Evolutionary conservation across 1,139 yeast species (phyloP), one percentile per base, ranked within the genome.

Genomic region (Candida sanyaensis): DNA sequence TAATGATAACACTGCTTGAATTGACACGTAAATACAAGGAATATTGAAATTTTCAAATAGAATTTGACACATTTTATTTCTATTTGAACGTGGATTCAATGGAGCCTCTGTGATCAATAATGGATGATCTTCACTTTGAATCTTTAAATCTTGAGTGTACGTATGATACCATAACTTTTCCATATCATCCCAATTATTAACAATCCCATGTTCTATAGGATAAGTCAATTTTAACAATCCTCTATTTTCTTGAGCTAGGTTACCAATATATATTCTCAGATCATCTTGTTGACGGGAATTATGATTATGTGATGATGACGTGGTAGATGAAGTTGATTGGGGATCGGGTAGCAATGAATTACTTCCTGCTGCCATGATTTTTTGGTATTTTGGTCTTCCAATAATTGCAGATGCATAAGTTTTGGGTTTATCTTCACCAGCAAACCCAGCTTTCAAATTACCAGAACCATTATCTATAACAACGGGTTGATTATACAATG

Each of bases 391-490:
- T 6, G 96, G 93, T 46, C 86, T 69, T 2, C 98, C 98, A 2
- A 90, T 77, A 21, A 88, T 69, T 32, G 77, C 68, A 3, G 81
- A 67, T 36, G 69, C 70, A 52, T 70, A 77, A 37, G 81, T 65
- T 56, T 81, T 78, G 3, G 98, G 98, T 55, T 75, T 78, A 48
- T 89, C 95, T 56, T 88, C 95, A 13, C 97, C 97, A 1, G 97
- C 96, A 67, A 92, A 88, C 1, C 98, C 98, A 0, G 96, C 91
- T 62, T 90, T 88, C 48, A 91, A 74, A 43, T 80, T 78, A 1
- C 96, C 96, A 4, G 96, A 86, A n/a, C 98, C 98, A 71, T 89
- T 90, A 65, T 92, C 98, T 32, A 92, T 76, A 34, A 92, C 97
- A 42, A 92, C 82, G 2, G 97, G 97, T 66, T 92, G 97, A 66